phyloP scores from a whole-genome alignment of 164 flowering plant species.

The Macadamia tetraphylla region DNA sequence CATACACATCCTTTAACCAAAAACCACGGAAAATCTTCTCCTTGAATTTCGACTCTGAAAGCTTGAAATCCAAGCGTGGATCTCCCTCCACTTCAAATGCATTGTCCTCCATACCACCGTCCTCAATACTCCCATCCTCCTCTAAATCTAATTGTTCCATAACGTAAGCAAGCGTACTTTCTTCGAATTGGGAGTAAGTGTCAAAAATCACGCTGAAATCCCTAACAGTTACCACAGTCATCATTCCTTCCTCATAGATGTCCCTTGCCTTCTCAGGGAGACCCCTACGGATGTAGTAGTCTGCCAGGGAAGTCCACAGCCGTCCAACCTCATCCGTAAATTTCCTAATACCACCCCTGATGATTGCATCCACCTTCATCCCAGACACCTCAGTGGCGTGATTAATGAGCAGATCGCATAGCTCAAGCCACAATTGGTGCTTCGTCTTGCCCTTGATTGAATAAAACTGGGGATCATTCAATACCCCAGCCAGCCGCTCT shows the following conservation, averaged over 20 bases:
- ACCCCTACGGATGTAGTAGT: conserved; percentile 72
- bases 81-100: conserved; percentile 31
- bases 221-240: conserved; percentile 78
- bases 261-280: conserved; percentile 87
- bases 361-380: conserved; percentile 88
- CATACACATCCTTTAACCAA: conserved; percentile 75
- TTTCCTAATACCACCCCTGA: conserved; percentile 91
- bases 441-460: conserved; percentile 84
- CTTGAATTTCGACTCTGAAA: conserved; percentile 37
- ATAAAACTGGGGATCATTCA: conserved; percentile 77
- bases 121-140: conserved; percentile 40
- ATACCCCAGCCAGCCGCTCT: conserved; percentile 78
- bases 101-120: conserved; percentile 18
- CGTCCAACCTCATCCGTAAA: conserved; percentile 91
- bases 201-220: conserved; percentile 91
- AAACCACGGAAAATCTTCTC: conserved; percentile 54
- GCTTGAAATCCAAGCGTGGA: conserved; percentile 35
- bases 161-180: conserved; percentile 61
- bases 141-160: conserved; percentile 62
- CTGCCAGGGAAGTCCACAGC: conserved; percentile 91
- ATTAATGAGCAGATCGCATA: conserved; percentile 75
- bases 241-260: conserved; percentile 88
- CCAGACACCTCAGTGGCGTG: conserved; percentile 81
- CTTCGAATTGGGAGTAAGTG: conserved; percentile 83
- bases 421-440: conserved; percentile 81